Base-by-base conservation (phyloP, 2,329 filamentous ascomycete species). In the Pyrenochaeta sp. region DNA sequence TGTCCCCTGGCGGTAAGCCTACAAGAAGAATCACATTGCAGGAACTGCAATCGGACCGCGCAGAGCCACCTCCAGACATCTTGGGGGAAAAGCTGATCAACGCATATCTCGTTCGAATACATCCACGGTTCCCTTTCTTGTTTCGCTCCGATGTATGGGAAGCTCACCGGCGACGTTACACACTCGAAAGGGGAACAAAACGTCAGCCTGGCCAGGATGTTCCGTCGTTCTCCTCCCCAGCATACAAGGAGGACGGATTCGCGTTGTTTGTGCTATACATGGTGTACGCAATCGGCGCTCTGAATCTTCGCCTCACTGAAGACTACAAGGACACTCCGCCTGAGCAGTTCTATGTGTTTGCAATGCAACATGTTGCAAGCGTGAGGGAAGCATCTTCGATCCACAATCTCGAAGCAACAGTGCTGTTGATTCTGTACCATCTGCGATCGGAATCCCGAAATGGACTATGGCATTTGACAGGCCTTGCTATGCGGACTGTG, bases 401-500 rank as follows among this genome's bases (percentile, higher is more conserved):
- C 0, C 78, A 84, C 24, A 85, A 84, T 43, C 81, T 85, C 15
- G 81, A 84, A 62, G 82, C 83, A 10, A 85, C 84, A 80, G 77
- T 81, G 0, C 73, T 85, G 13, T 69, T 84, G 3, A 81, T 84
- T 2, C 71, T 85, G 3, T 85, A 84, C 60, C 83, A 85, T 64
- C 73, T 85, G 2, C 78, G 83, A 7, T 83, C 81, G 1, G 78
- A 81, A 9, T 83, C 82, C 0, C 82, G 81, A 32, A 81, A 82
- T 56, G 83, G 82, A 8, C 77, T 85, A 48, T 85, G 82, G 83
- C 84, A 84, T 64, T 82, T 85, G 78, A 82, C 84, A 42, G 83
- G 83, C 12, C 75, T 85, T 19, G 82, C 83, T 2, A 84, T 85
- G 81, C 79, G 82, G 40, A 84, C 81, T 7, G 81, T 81, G 52